These are phyloP conservation scores for Venturia oleaginea DNA, from an alignment of 2,329 filamentous ascomycete genomes.

Conservation along the genomic window DNA sequence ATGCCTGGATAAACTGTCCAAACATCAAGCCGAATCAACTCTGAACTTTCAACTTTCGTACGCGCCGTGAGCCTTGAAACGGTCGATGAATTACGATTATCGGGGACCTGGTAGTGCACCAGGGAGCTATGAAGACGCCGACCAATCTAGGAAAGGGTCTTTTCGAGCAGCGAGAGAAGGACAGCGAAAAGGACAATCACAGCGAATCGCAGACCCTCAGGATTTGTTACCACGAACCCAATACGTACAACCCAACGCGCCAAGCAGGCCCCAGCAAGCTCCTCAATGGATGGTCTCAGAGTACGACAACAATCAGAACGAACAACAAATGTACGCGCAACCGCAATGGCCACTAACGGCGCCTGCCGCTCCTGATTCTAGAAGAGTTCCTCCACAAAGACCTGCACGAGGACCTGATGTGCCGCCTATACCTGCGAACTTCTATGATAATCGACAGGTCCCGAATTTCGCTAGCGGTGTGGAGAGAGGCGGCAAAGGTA, in stretches of 20 bases:
- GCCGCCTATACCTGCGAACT: not conserved
- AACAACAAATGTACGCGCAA: not conserved
- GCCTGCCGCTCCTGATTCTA: not conserved
- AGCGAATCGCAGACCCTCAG: not conserved
- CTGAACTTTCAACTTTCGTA: not conserved
- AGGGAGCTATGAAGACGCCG: not conserved
- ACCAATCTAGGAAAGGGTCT: not conserved
- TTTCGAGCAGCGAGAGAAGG: slow-evolving; percentile 4
- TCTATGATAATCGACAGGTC: not conserved
- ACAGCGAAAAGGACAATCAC: not conserved
- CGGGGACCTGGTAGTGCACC: not conserved
- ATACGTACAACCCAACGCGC: not conserved
- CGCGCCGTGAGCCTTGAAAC: not conserved
- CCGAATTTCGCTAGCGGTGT: not conserved
- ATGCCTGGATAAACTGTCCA: not conserved
- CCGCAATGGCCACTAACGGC: not conserved
- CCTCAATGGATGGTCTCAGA: not conserved
- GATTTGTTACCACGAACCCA: not conserved
- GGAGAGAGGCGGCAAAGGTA: not conserved
- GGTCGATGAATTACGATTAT: slow-evolving; percentile 5
- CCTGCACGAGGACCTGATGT: slow-evolving; percentile 1
- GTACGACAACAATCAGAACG: not conserved
- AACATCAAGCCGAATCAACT: not conserved
- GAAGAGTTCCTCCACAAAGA: not conserved
- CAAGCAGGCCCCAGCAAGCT: not conserved